Percentiles rank a stretch among this genome's conserved stretches.
Conservation (phyloP, 139 green algal genomes). For the Chlorella vulgaris region DNA sequence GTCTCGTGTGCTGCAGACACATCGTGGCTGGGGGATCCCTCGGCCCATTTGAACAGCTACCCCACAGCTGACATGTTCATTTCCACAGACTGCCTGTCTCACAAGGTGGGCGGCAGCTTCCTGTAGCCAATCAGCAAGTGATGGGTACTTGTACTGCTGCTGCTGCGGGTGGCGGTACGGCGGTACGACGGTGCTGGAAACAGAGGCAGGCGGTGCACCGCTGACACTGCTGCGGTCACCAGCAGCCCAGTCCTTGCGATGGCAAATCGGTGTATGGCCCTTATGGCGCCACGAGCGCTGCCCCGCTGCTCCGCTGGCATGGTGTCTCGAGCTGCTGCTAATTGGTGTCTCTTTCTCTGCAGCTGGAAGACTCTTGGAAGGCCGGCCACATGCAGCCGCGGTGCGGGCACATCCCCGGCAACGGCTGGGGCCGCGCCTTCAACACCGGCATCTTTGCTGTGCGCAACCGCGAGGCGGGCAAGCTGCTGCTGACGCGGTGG, state of each 20-base stretch:
- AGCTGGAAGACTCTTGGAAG: neutral
- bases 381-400: constrained; percentile 11
- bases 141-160: too few species aligned
- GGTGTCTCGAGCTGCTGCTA: too few species aligned
- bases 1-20: neutral
- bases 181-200: too few species aligned
- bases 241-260: too few species aligned
- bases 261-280: too few species aligned
- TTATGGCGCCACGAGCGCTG: too few species aligned
- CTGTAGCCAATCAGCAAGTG: neutral
- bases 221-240: neutral
- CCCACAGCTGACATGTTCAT: constrained; percentile 27
- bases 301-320: too few species aligned
- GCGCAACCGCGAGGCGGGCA: constrained; percentile 20
- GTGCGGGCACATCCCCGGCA: constrained; percentile 35
- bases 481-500: neutral
- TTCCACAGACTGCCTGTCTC: constrained; percentile 40
- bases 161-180: too few species aligned
- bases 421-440: constrained; percentile 33
- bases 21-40: constrained; percentile 9
- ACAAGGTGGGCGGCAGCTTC: neutral
- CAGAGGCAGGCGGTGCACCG: too few species aligned
- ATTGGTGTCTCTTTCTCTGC: too few species aligned
- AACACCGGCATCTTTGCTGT: constrained; percentile 40
- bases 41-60: neutral